phyloP scores from a whole-genome alignment of 495 filamentous ascomycete species.

The Podospora fimiseda region DNA sequence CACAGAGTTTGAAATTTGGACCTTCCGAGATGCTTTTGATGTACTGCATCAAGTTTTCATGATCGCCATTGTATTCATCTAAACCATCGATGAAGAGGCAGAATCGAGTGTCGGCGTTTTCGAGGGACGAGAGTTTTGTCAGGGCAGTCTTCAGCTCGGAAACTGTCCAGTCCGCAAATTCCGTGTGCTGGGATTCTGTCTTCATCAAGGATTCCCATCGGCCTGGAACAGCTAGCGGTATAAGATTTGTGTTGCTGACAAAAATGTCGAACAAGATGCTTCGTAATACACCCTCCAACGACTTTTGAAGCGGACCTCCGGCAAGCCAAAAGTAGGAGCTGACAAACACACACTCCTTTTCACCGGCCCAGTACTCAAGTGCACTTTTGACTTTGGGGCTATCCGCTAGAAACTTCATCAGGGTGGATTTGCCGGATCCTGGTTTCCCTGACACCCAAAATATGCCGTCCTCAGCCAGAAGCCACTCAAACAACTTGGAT shows the following conservation, averaged over 20 bases:
- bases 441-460: slow-evolving; percentile 35
- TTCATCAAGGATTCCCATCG: background rate
- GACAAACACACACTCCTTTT: background rate
- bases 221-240: background rate
- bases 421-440: slow-evolving; percentile 35
- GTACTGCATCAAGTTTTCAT: slow-evolving; percentile 10
- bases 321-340: slow-evolving; percentile 31
- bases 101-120: slow-evolving; percentile 1
- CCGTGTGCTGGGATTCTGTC: background rate
- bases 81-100: slow-evolving; percentile 28
- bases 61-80: slow-evolving; percentile 29
- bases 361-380: background rate
- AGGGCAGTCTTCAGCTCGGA: background rate
- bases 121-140: background rate
- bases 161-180: background rate
- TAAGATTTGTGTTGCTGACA: slow-evolving; percentile 16
- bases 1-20: slow-evolving; percentile 33
- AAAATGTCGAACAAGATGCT: slow-evolving; percentile 35
- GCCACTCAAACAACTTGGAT: slow-evolving; percentile 5
- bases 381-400: background rate
- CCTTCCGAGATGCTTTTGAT: background rate
- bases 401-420: slow-evolving; percentile 31
- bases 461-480: slow-evolving; percentile 2
- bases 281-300: slow-evolving; percentile 35
- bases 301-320: slow-evolving; percentile 31